Base-by-base conservation (phyloP, 495 filamentous ascomycete species). In the Pseudomonodictys pantanalensis region DNA sequence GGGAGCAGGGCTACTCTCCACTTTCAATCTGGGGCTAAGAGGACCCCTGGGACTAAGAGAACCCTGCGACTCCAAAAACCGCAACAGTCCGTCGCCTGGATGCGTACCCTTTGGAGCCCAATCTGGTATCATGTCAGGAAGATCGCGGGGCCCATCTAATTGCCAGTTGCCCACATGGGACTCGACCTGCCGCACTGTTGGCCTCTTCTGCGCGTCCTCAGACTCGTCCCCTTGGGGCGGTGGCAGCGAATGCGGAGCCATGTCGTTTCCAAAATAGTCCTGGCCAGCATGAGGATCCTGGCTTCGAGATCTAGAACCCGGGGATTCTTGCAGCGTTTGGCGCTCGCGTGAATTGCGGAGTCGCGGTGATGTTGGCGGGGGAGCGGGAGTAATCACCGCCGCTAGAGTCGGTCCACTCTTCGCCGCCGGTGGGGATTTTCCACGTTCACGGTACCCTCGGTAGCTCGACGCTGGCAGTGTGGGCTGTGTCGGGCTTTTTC, bases 261-360 rank as follows among this genome's bases (percentile, higher is more conserved):
- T 41, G 12, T 22, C 43, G 43, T 23, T 46, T 4, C 20, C 43
- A 23, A 46, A 46, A 46, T 46, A 24, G 43, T 24, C 43, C 2
- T 67, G 41, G 24, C 53, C n/a, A 66, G 39, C 24, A 41, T 41
- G 53, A 15, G 7, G 60, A 55, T 48, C 57, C 24, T 15, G 45
- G 11, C 46, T 55, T 33, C 51, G 50, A 2, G 47, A 20, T 30
- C 46, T 35, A 11, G 39, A 47, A 1, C 32, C 52, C 7, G 60
- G 35, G 3, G 52, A 50, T 29, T 87, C 87, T 28, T 90, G 90
- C 28, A 95, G 85, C 9, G 88, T 86, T 70, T 89, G 86, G 26
- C 91, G 79, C 18, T 89, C 88, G 38, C 89, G 79, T 9, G 91
- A 95, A 62, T 90, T 92, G 56, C 91, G 82, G 20, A 96, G 75